Conservation (phyloP, 257 asterid species). For the Haberlea rhodopensis region DNA sequence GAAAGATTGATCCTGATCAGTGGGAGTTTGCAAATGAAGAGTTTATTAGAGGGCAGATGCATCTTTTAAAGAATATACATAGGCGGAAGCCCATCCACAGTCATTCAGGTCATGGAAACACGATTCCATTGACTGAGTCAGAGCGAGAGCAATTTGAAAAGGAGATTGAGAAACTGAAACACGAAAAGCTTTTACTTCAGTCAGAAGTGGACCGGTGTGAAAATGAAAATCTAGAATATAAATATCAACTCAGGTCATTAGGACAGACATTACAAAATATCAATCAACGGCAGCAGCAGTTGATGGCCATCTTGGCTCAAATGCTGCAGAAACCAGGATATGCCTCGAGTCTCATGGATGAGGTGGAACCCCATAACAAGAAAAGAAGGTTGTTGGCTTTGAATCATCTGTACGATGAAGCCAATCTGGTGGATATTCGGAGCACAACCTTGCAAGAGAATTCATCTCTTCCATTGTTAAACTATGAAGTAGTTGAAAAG, state of each 20-base stretch:
- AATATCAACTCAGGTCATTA: constrained; percentile 42
- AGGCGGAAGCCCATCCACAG: constrained; percentile 87
- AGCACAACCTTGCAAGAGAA: constrained; percentile 32
- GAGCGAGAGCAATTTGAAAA: constrained; percentile 67
- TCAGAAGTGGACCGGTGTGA: constrained; percentile 52
- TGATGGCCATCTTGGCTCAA: constrained; percentile 47
- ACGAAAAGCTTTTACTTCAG: constrained; percentile 53
- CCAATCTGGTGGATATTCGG: constrained; percentile 29
- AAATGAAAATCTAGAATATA: constrained; percentile 51
- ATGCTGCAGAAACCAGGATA: constrained; percentile 48
- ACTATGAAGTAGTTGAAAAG: constrained; percentile 41
- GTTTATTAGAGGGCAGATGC: constrained; percentile 63
- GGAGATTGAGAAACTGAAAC: constrained; percentile 61
- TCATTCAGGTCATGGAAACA: constrained; percentile 62
- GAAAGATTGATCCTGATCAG: constrained; percentile 86
- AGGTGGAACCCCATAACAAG: constrained; percentile 42
- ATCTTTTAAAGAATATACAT: constrained; percentile 66
- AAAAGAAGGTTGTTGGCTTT: constrained; percentile 60
- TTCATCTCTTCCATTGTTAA: constrained; percentile 40
- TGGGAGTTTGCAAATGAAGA: constrained; percentile 98
- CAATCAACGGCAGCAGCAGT: constrained; percentile 55
- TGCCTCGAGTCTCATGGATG: constrained; percentile 31
- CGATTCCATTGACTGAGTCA: constrained; percentile 42
- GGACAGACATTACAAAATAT: constrained; percentile 51
- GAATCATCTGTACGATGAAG: constrained; percentile 45